Evolutionary conservation across 192 early-diverging fungal species (phyloP).

Genomic region (Chytriomyces confervae): DNA sequence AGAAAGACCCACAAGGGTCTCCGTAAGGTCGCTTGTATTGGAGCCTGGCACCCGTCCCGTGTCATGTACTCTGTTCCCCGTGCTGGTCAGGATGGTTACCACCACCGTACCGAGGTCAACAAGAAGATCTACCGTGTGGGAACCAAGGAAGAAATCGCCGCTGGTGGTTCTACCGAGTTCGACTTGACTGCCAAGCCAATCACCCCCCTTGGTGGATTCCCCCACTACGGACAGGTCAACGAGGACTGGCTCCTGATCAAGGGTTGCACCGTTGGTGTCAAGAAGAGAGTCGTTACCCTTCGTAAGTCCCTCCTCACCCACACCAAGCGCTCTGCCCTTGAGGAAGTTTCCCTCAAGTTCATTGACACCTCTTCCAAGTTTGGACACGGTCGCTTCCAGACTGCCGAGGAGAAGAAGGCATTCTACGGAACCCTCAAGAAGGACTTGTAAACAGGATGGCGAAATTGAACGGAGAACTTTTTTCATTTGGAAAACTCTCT

Average conservation of each 20-base stretch:
- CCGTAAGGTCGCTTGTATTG: constrained; percentile 99
- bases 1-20: constrained; percentile 99
- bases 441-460: constrained; percentile 31
- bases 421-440: constrained; percentile 78
- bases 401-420: constrained; percentile 90
- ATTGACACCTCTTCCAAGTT: constrained; percentile 99
- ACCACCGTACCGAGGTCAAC: constrained; percentile 99
- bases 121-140: constrained; percentile 99
- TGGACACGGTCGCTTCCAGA: constrained; percentile 99
- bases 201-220: constrained; percentile 99
- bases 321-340: constrained; percentile 95
- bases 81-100: constrained; percentile 99
- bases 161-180: constrained; percentile 92
- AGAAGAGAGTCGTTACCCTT: constrained; percentile 96
- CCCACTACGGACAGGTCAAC: constrained; percentile 98
- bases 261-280: constrained; percentile 95
- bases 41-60: constrained; percentile 93
- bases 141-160: constrained; percentile 77
- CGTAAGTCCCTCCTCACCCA: constrained; percentile 97
- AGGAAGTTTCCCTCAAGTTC: constrained; percentile 97
- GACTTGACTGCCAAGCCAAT: constrained; percentile 95
- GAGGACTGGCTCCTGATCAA: constrained; percentile 99
- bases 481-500: no score
- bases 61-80: constrained; percentile 99
- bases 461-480: no score